Evolutionary conservation across 169 alveolate species (phyloP).

Genomic region (Plasmodium berghei): DNA sequence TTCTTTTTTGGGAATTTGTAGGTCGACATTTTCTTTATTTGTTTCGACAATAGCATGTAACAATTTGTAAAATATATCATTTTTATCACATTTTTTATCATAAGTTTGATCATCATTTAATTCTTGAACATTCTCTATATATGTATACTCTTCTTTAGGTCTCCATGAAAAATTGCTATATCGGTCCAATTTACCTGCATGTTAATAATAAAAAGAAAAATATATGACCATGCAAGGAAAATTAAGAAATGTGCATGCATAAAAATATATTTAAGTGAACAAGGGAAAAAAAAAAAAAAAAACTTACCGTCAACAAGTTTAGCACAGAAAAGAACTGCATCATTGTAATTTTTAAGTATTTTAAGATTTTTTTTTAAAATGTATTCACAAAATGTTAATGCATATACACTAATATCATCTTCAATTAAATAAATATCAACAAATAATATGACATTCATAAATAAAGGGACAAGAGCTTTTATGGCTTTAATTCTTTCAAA

Average conservation of each 20-base stretch:
- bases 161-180: slow-evolving; percentile 66
- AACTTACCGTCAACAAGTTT: slow-evolving; percentile 70
- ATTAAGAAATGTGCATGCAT: neutral
- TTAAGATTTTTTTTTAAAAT: slow-evolving; percentile 54
- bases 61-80: slow-evolving; percentile 29
- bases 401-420: slow-evolving; percentile 45
- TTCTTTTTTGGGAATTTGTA: slow-evolving; percentile 70
- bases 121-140: slow-evolving; percentile 27
- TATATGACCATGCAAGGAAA: neutral
- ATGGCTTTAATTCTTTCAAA: slow-evolving; percentile 66
- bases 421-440: slow-evolving; percentile 58
- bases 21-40: slow-evolving; percentile 30
- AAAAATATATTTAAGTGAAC: neutral
- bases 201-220: neutral
- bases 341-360: slow-evolving; percentile 40
- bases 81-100: slow-evolving; percentile 37
- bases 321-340: slow-evolving; percentile 60
- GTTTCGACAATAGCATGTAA: slow-evolving; percentile 29
- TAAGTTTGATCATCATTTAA: slow-evolving; percentile 35
- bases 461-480: slow-evolving; percentile 62
- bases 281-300: neutral
- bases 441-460: slow-evolving; percentile 54
- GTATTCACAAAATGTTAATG: slow-evolving; percentile 53
- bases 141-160: slow-evolving; percentile 6
- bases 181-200: slow-evolving; percentile 38